Evolutionary conservation across 257 asterid genomes (phyloP).

Genomic region (Lycium ferocissimum): DNA sequence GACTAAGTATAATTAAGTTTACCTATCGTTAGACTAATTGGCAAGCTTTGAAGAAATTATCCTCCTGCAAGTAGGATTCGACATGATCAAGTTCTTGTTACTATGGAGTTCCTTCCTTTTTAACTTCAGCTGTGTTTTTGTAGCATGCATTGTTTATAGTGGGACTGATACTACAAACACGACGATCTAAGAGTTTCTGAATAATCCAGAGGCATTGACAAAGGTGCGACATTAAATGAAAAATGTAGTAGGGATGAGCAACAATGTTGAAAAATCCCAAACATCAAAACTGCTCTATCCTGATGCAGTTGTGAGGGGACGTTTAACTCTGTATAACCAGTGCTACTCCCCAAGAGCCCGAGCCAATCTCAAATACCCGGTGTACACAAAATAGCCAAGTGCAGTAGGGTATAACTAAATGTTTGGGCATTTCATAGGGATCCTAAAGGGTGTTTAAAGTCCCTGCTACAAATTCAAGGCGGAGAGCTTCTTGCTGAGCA

Average conservation of each 20-base stretch:
- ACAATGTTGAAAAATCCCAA: neutral
- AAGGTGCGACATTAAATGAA: neutral
- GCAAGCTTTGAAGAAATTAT: too few relatives aligned
- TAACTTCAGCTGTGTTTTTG: neutral
- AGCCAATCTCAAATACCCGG: neutral
- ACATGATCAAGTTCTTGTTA: neutral
- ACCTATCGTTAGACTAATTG: too few relatives aligned
- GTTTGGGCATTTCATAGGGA: neutral
- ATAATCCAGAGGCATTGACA: neutral
- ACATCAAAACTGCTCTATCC: neutral
- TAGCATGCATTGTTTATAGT: slow-evolving; percentile 38
- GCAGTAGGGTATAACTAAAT: neutral
- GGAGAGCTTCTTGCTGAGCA: neutral
- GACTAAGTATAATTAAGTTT: too few relatives aligned
- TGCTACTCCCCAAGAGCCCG: too few relatives aligned
- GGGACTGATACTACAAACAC: slow-evolving; percentile 41
- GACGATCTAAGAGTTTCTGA: neutral
- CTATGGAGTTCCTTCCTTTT: too few relatives aligned
- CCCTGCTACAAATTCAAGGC: neutral
- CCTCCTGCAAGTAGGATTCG: too few relatives aligned
- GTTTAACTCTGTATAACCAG: neutral
- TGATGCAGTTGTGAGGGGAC: neutral
- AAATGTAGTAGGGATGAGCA: neutral
- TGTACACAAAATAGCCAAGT: neutral
- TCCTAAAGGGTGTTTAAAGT: neutral